Evolutionary conservation across 2,329 filamentous ascomycete species (phyloP).

Genomic region (Alternaria rosae): DNA sequence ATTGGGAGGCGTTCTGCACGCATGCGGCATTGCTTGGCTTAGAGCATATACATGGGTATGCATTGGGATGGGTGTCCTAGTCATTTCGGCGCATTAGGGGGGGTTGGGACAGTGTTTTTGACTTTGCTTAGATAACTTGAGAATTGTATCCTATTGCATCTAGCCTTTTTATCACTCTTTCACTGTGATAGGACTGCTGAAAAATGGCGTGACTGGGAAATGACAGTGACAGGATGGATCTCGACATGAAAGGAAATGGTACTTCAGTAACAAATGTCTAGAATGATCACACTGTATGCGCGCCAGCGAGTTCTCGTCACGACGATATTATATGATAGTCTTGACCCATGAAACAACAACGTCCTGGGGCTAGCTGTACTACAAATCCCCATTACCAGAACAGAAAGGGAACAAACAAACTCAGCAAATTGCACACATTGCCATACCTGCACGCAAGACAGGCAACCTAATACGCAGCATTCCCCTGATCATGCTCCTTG

Average conservation of each 20-base stretch:
- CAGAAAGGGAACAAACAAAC: not conserved
- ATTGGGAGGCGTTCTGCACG: slow-evolving; percentile 18
- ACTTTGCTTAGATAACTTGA: not conserved
- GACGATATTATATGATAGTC: not conserved
- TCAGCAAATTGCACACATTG: not conserved
- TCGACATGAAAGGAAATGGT: not conserved
- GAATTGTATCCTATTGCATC: not conserved
- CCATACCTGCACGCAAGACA: not conserved
- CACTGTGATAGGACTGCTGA: not conserved
- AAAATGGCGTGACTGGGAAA: not conserved
- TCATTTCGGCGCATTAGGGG: not conserved
- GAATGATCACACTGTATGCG: not conserved
- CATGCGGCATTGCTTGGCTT: slow-evolving; percentile 12
- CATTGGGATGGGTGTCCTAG: not conserved
- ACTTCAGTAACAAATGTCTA: not conserved
- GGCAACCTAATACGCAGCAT: slow-evolving; percentile 37
- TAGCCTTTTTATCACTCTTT: not conserved
- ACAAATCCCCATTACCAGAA: not conserved
- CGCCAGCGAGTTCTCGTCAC: not conserved
- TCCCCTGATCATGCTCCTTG: slow-evolving; percentile 68
- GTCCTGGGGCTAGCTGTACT: not conserved
- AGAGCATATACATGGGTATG: slow-evolving; percentile 9
- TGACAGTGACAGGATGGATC: no score
- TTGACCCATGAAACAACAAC: not conserved
- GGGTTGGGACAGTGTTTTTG: not conserved